Conservation (phyloP, 305 asterid genomes). For the Coffea humblotiana region DNA sequence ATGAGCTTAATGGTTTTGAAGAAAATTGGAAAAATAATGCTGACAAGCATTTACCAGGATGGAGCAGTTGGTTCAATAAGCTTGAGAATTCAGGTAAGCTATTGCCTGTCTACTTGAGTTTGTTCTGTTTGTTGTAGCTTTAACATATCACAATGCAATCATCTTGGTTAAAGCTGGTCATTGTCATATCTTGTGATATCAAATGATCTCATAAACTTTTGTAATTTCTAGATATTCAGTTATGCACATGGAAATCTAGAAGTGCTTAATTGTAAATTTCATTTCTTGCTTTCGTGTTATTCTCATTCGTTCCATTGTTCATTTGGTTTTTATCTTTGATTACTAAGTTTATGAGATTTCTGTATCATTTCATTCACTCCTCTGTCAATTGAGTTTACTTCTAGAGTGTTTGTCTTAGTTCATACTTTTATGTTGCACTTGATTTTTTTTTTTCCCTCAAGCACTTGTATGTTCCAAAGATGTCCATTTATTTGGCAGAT, state of each 20-base stretch:
- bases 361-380: no score
- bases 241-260: background rate
- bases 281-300: no score
- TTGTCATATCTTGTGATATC: background rate
- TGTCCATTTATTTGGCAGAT: background rate
- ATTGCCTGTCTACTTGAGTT: background rate
- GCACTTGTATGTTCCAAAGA: background rate
- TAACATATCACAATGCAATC: background rate
- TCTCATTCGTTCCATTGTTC: no score
- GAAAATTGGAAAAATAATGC: slow-evolving; percentile 71
- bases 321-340: no score
- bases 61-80: slow-evolving; percentile 59
- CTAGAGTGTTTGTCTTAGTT: no score
- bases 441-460: no score
- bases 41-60: slow-evolving; percentile 59
- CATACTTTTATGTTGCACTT: no score
- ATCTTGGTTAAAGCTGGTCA: background rate
- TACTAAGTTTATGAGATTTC: no score
- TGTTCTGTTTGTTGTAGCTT: background rate
- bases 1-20: slow-evolving; percentile 71
- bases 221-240: background rate
- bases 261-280: no score
- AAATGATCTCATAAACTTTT: background rate
- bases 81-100: slow-evolving; percentile 59
- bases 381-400: no score